Percentiles rank a stretch among this genome's conserved stretches.
Conservation (phyloP, 129 eudicot species). For the Scalesia atractyloides region DNA sequence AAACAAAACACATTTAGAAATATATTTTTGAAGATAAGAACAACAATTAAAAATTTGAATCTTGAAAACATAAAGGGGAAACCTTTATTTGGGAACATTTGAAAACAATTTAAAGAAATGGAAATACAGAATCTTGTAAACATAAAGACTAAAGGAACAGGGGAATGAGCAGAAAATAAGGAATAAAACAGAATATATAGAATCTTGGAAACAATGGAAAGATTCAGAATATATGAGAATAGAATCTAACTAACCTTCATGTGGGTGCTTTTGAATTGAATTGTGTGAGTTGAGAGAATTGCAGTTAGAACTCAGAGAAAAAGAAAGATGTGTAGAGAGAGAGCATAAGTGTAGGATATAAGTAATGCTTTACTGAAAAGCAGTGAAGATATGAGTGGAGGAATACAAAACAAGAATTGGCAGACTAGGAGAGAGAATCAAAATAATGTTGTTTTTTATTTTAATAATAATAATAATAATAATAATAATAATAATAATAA, state of each 20-base stretch:
- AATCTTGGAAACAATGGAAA: conserved; percentile 15
- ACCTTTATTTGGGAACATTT: neutral
- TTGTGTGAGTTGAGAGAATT: conserved; percentile 24
- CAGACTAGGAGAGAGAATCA: conserved; percentile 33
- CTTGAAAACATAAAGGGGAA: too few relatives aligned
- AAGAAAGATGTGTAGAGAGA: conserved; percentile 7
- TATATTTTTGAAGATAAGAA: neutral
- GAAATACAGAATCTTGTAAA: conserved; percentile 2
- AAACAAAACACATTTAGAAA: neutral
- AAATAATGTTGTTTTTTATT: conserved; percentile 25
- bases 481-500: too few relatives aligned
- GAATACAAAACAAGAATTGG: conserved; percentile 34
- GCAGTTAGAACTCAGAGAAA: conserved; percentile 25
- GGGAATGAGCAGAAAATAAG: conserved; percentile 12
- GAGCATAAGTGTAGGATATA: conserved; percentile 33
- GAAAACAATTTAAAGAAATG: neutral
- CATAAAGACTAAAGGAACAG: neutral
- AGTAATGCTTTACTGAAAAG: conserved; percentile 32
- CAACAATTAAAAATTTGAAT: too few relatives aligned
- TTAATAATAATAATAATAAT: neutral
- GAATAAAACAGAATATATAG: conserved; percentile 8
- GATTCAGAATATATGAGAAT: conserved; percentile 15
- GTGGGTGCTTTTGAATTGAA: conserved; percentile 15
- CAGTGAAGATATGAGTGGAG: conserved; percentile 35
- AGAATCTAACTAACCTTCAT: conserved; percentile 46